Conservation (phyloP, 257 asterid genomes). For the Agastache rugosa region DNA sequence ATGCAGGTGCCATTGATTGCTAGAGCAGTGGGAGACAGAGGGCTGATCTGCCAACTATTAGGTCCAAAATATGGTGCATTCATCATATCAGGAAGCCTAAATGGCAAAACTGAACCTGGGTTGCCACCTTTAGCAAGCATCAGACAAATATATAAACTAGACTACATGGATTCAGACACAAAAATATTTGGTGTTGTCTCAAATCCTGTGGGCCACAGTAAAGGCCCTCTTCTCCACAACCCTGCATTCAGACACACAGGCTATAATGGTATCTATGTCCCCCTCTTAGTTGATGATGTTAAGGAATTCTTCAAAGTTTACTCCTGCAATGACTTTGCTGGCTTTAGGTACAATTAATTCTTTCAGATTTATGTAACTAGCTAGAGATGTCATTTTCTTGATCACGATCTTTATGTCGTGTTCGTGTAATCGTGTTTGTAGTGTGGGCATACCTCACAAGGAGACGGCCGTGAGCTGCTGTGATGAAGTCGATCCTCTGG, state of each 20-base stretch:
- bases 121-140: constrained; percentile 64
- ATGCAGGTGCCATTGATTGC: constrained; percentile 61
- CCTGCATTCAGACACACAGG: constrained; percentile 65
- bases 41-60: constrained; percentile 69
- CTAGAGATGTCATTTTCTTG: no score
- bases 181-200: constrained; percentile 67
- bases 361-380: neutral
- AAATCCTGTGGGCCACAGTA: constrained; percentile 74
- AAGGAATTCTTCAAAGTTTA: constrained; percentile 65
- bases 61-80: constrained; percentile 79
- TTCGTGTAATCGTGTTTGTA: constrained; percentile 7
- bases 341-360: constrained; percentile 63
- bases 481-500: constrained; percentile 77
- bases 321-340: constrained; percentile 65
- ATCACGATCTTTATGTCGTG: neutral
- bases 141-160: constrained; percentile 58
- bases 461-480: constrained; percentile 70
- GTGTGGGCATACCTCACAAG: constrained; percentile 81
- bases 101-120: constrained; percentile 52
- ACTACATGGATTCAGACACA: constrained; percentile 56
- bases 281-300: constrained; percentile 65
- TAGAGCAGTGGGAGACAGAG: constrained; percentile 70
- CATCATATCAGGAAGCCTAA: constrained; percentile 54
- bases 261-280: constrained; percentile 73
- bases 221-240: constrained; percentile 77